A percentile compares a stretch with the other conserved stretches of the same genome.
Evolutionary conservation across 768 basidiomycete genomes (phyloP).

Genomic region (Lactarius tabidus): DNA sequence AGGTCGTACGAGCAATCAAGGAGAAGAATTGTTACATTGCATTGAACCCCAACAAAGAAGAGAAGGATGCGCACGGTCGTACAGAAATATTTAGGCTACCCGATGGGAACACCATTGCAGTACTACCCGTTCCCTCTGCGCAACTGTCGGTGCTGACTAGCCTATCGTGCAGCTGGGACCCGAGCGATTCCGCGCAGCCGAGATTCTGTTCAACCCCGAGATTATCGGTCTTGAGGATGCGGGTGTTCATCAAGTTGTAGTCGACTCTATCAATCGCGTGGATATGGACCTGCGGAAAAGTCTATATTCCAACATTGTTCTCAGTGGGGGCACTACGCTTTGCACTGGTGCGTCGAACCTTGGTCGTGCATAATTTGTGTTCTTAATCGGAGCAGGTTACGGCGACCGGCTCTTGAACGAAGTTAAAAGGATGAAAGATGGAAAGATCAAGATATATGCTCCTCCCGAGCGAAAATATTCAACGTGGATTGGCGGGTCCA

Average conservation of each 20-base stretch:
- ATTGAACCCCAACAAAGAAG: slow-evolving; percentile 88
- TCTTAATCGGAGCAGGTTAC: slow-evolving; percentile 56
- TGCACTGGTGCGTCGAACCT: slow-evolving; percentile 65
- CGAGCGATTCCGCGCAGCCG: slow-evolving; percentile 95
- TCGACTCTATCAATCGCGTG: slow-evolving; percentile 96
- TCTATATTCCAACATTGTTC: slow-evolving; percentile 93
- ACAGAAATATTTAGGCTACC: slow-evolving; percentile 89
- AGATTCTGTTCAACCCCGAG: slow-evolving; percentile 97
- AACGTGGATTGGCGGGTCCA: slow-evolving; percentile 96
- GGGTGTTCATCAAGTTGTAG: slow-evolving; percentile 96
- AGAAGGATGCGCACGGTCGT: slow-evolving; percentile 79
- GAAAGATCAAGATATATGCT: slow-evolving; percentile 98
- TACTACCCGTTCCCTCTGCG: slow-evolving; percentile 21
- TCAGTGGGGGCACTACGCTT: slow-evolving; percentile 94
- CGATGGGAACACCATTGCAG: slow-evolving; percentile 85
- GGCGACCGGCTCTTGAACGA: slow-evolving; percentile 95
- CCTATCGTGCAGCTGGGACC: slow-evolving; percentile 67
- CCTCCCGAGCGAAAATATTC: slow-evolving; percentile 99
- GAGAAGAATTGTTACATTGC: slow-evolving; percentile 98
- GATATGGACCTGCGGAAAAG: slow-evolving; percentile 95
- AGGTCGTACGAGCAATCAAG: slow-evolving; percentile 95
- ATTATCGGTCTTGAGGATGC: slow-evolving; percentile 94
- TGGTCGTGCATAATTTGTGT: slow-evolving; percentile 25
- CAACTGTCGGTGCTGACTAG: slow-evolving; percentile 9
- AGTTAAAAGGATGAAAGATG: slow-evolving; percentile 89